A percentile compares a stretch with the other conserved stretches of the same genome.
Conservation (phyloP, 2,329 filamentous ascomycete species). For the Aspergillus phoenicis region DNA sequence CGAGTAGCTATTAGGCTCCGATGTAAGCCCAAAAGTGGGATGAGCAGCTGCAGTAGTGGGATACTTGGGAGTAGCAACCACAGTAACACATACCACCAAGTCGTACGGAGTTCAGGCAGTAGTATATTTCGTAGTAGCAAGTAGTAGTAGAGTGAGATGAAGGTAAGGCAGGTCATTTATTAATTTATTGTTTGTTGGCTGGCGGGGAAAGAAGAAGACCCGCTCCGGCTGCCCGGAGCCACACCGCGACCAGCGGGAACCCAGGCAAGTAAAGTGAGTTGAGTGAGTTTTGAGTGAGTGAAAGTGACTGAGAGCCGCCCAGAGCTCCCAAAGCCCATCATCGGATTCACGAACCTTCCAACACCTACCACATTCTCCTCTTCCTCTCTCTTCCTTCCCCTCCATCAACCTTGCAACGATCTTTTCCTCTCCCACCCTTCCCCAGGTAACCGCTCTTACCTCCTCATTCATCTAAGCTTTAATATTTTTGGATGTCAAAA, state of each 20-base stretch:
- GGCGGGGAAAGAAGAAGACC: conserved; percentile 27
- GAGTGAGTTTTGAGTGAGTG: no score
- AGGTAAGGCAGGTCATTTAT: neutral
- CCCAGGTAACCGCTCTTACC: conserved; percentile 1
- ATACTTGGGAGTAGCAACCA: neutral
- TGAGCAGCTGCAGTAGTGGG: neutral
- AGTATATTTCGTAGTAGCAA: neutral
- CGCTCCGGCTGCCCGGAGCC: conserved; percentile 22
- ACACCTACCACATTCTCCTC: conserved; percentile 20
- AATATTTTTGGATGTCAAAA: conserved; percentile 22
- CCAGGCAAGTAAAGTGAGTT: neutral
- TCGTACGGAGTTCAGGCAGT: no score
- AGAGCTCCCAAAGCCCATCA: conserved; percentile 21
- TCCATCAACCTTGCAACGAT: conserved; percentile 14
- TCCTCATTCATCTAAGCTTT: neutral
- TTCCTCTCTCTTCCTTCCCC: conserved; percentile 8
- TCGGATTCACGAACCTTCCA: conserved; percentile 29
- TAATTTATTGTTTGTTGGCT: conserved; percentile 13
- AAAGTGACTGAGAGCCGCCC: conserved; percentile 5
- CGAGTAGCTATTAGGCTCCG: neutral
- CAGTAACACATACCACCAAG: no score
- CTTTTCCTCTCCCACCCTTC: conserved; percentile 12
- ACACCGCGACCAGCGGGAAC: conserved; percentile 16
- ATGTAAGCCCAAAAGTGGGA: conserved; percentile 4
- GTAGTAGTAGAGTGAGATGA: neutral